These are phyloP conservation scores for Colletotrichum sp. DNA, from an alignment of 2,329 filamentous ascomycete genomes.

Conservation along the genomic window DNA sequence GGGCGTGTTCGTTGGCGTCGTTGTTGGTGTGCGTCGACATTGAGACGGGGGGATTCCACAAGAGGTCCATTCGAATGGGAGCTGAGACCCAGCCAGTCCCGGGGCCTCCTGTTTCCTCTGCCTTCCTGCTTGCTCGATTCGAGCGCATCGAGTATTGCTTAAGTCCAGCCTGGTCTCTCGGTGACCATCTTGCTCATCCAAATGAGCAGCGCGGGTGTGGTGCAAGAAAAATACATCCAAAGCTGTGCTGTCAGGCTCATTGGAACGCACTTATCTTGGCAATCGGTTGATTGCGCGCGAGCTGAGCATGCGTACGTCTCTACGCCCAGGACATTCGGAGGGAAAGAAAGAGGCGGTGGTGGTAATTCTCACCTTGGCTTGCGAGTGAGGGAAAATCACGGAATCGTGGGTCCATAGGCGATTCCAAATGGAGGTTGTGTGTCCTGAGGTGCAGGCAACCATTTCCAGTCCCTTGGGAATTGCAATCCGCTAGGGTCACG, in stretches of 20 bases:
- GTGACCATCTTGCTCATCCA: neutral
- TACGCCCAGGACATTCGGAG: neutral
- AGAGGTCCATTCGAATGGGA: constrained; percentile 5
- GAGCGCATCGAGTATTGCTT: neutral
- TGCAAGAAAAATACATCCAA: constrained; percentile 4
- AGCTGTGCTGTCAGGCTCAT: neutral
- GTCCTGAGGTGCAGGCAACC: constrained; percentile 19
- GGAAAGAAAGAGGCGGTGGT: neutral
- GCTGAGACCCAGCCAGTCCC: neutral
- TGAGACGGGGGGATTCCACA: neutral
- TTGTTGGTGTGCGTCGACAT: neutral
- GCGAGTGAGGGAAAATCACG: constrained; percentile 3
- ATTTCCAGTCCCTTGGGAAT: constrained; percentile 21
- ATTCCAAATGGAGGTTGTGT: constrained; percentile 5
- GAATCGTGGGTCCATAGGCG: constrained; percentile 9
- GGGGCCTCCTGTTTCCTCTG: neutral
- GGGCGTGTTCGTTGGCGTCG: neutral
- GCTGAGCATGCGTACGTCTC: neutral
- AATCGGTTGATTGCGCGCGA: neutral
- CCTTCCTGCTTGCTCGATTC: neutral
- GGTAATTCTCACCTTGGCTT: neutral
- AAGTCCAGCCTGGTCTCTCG: neutral
- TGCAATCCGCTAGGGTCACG: constrained; percentile 5
- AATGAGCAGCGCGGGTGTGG: neutral
- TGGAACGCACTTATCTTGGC: neutral